Percentiles rank a stretch among this genome's conserved stretches.
phyloP scores from a whole-genome alignment of 2,329 filamentous ascomycete genomes.

The Penicillium sumatraense region DNA sequence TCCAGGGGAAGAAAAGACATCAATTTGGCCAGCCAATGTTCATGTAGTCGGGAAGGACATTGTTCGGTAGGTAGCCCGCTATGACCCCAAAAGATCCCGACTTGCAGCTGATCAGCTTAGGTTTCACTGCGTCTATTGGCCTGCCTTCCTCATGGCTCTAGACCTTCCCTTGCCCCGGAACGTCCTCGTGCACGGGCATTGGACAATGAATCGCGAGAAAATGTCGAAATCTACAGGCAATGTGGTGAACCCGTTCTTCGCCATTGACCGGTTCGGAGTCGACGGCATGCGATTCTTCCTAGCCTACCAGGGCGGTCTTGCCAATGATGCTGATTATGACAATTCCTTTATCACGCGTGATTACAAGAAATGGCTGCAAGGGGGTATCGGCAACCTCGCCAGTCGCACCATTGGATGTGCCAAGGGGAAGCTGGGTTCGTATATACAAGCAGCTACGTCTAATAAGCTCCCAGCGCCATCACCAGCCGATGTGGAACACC shows the following conservation, averaged over 20 bases:
- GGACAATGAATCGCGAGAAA: slow-evolving; percentile 88
- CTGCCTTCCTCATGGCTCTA: slow-evolving; percentile 89
- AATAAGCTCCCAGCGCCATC: slow-evolving; percentile 34
- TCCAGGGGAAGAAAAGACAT: slow-evolving; percentile 63
- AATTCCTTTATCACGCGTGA: slow-evolving; percentile 74
- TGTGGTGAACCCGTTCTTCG: slow-evolving; percentile 92
- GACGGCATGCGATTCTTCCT: slow-evolving; percentile 92
- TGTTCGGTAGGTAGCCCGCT: slow-evolving; percentile 59
- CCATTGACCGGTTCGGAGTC: slow-evolving; percentile 83
- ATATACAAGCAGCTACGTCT: slow-evolving; percentile 52
- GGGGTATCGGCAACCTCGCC: slow-evolving; percentile 79
- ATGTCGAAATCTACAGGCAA: slow-evolving; percentile 98
- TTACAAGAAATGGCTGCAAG: slow-evolving; percentile 80
- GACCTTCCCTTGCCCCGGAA: slow-evolving; percentile 77
- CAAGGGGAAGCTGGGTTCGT: slow-evolving; percentile 68
- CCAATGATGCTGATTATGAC: slow-evolving; percentile 80
- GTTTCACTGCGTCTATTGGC: slow-evolving; percentile 98
- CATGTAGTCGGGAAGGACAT: slow-evolving; percentile 98
- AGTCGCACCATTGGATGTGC: slow-evolving; percentile 71
- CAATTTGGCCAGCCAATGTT: slow-evolving; percentile 86
- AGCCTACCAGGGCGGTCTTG: slow-evolving; percentile 75
- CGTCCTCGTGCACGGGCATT: slow-evolving; percentile 89
- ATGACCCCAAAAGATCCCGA: background rate
- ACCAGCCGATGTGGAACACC: slow-evolving; percentile 41
- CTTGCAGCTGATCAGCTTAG: slow-evolving; percentile 36